Evolutionary conservation across 129 eudicot species (phyloP).

Genomic region (Gnaphalium uliginosum): DNA sequence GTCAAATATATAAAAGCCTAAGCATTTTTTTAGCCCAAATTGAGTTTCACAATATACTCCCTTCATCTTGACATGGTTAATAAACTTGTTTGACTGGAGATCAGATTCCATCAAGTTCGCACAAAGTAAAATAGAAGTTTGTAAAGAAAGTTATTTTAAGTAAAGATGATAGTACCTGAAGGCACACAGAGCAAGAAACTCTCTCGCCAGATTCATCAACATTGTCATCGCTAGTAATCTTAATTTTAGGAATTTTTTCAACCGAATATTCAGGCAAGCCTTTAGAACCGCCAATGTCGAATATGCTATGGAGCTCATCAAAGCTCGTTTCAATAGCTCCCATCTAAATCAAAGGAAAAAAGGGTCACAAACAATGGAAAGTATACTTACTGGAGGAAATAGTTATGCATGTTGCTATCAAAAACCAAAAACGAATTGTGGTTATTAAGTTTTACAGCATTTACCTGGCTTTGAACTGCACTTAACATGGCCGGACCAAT

Average conservation of each 20-base stretch:
- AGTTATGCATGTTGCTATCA: not conserved
- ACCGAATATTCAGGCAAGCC: conserved; percentile 76
- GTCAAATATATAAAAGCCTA: conserved; percentile 1
- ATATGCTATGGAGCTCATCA: conserved; percentile 77
- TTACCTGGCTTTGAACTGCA: conserved; percentile 97
- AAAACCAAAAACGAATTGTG: not conserved
- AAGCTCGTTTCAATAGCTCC: conserved; percentile 83
- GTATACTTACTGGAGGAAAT: not conserved
- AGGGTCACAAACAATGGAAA: not conserved
- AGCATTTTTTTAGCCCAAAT: conserved; percentile 6
- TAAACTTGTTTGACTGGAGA: not conserved
- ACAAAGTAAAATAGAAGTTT: not conserved
- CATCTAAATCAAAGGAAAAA: conserved; percentile 50
- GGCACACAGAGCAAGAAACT: conserved; percentile 91
- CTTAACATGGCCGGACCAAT: conserved; percentile 98
- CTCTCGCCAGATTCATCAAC: conserved; percentile 81
- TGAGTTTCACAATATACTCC: conserved; percentile 8
- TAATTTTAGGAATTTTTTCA: conserved; percentile 72
- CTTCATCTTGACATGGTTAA: not conserved
- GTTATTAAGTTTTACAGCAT: not conserved
- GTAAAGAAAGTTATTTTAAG: not conserved
- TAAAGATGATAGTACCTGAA: conserved; percentile 58
- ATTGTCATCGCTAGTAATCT: conserved; percentile 51
- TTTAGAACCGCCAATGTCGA: conserved; percentile 71
- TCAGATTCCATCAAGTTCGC: no score